A percentile compares a stretch with the other conserved stretches of the same genome.
These are phyloP conservation scores for Magnaporthales sp. DNA, from an alignment of 2,329 filamentous ascomycete genomes.

Conservation along the genomic window DNA sequence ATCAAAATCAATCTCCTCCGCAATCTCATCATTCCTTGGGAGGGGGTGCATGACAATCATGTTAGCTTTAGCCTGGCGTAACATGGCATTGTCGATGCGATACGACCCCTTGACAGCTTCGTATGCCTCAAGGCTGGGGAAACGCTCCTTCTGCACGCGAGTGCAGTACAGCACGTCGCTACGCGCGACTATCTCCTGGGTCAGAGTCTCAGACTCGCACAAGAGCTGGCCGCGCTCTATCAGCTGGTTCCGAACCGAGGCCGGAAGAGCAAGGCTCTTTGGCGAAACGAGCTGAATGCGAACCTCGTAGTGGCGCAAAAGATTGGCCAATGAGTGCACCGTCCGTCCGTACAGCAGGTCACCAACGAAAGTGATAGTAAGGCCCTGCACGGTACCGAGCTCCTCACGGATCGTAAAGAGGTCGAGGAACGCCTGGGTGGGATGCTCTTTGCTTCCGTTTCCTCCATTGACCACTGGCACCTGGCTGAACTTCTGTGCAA, in stretches of 20 bases:
- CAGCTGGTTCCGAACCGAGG: conserved; percentile 64
- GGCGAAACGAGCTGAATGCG: conserved; percentile 88
- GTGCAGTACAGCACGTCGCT: conserved; percentile 97
- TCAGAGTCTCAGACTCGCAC: conserved; percentile 68
- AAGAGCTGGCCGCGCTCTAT: conserved; percentile 67
- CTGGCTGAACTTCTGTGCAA: conserved; percentile 77
- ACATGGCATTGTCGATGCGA: conserved; percentile 79
- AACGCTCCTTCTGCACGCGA: conserved; percentile 91
- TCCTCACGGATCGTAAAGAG: conserved; percentile 98
- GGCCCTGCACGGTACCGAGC: conserved; percentile 84
- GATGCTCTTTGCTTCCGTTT: conserved; percentile 92
- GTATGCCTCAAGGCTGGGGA: conserved; percentile 71
- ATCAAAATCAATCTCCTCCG: conserved; percentile 95
- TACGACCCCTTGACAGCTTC: conserved; percentile 83
- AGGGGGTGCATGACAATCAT: conserved; percentile 96
- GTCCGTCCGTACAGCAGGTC: conserved; percentile 90
- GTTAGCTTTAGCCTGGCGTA: conserved; percentile 84
- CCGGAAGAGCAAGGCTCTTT: conserved; percentile 66
- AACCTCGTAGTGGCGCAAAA: conserved; percentile 93
- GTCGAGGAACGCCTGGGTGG: conserved; percentile 94
- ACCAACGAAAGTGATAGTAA: conserved; percentile 93
- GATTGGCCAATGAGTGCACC: conserved; percentile 88
- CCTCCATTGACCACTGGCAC: conserved; percentile 96
- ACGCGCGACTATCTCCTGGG: conserved; percentile 73
- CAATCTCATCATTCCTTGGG: conserved; percentile 86